phyloP scores from a whole-genome alignment of 2,329 filamentous ascomycete species.

The Trichoderma atrobrunneum region DNA sequence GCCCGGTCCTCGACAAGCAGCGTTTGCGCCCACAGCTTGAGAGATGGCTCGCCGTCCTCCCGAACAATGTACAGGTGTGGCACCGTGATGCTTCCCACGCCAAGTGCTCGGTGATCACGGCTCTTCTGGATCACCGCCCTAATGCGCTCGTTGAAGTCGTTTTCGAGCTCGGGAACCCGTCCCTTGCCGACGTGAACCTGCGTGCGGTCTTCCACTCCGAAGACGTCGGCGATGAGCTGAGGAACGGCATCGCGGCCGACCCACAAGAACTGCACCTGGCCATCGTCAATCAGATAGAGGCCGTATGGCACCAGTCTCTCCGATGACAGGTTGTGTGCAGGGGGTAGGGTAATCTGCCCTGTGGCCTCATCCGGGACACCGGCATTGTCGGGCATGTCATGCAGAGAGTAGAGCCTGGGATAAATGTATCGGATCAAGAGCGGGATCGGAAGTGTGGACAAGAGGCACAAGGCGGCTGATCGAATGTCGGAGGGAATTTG shows the following conservation, averaged over 20 bases:
- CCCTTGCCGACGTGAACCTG: slow-evolving; percentile 91
- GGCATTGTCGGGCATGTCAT: slow-evolving; percentile 95
- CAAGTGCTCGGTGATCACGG: slow-evolving; percentile 78
- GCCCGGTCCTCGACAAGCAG: slow-evolving; percentile 91
- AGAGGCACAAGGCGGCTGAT: slow-evolving; percentile 84
- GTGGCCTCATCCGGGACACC: slow-evolving; percentile 82
- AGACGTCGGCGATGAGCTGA: slow-evolving; percentile 84
- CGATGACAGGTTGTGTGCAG: slow-evolving; percentile 80
- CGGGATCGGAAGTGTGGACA: slow-evolving; percentile 90
- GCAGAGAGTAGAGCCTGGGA: slow-evolving; percentile 77
- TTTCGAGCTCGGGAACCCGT: slow-evolving; percentile 80
- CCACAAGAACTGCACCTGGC: slow-evolving; percentile 97
- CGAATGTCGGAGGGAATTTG: slow-evolving; percentile 93
- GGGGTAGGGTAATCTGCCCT: slow-evolving; percentile 84
- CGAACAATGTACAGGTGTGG: slow-evolving; percentile 91
- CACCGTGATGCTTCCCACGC: slow-evolving; percentile 88
- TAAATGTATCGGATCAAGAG: slow-evolving; percentile 93
- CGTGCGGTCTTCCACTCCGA: slow-evolving; percentile 78
- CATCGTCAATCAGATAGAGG: slow-evolving; percentile 93
- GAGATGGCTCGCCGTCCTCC: slow-evolving; percentile 91
- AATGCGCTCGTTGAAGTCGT: slow-evolving; percentile 94
- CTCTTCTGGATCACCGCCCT: slow-evolving; percentile 90
- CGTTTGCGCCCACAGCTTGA: slow-evolving; percentile 96
- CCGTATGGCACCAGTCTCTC: slow-evolving; percentile 86
- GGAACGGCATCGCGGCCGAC: slow-evolving; percentile 89